Evolutionary conservation across 1,139 yeast species (phyloP).

Genomic region (Sugiyamaella xylanicola): DNA sequence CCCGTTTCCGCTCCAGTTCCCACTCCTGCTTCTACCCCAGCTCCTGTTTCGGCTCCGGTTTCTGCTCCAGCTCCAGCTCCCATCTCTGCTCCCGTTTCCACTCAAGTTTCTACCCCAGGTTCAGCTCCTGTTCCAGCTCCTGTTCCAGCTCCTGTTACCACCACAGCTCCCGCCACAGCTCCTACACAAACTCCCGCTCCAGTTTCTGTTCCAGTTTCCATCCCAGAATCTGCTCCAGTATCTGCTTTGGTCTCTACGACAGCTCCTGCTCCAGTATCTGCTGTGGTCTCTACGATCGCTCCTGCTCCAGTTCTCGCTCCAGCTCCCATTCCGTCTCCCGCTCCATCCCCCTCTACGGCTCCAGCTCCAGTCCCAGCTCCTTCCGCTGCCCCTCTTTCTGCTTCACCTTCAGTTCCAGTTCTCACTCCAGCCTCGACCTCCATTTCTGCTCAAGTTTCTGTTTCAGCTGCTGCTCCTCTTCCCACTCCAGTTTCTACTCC

Average conservation of each 20-base stretch:
- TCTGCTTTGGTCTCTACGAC: not conserved
- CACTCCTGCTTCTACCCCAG: not conserved
- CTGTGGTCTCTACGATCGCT: not conserved
- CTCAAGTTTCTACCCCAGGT: not conserved
- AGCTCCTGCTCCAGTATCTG: conserved; percentile 7
- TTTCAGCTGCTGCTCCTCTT: not conserved
- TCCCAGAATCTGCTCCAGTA: not conserved
- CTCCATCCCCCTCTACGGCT: not conserved
- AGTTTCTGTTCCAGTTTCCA: conserved; percentile 7
- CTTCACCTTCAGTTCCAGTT: conserved; percentile 2
- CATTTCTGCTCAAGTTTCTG: not conserved
- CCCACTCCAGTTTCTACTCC: not conserved
- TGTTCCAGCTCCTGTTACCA: not conserved
- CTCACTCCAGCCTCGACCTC: conserved; percentile 3
- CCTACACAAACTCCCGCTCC: not conserved
- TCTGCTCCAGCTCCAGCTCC: not conserved
- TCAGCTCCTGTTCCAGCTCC: not conserved
- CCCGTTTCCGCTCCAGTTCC: not conserved
- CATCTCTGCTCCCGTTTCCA: not conserved
- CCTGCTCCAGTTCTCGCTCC: not conserved
- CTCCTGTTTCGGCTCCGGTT: not conserved
- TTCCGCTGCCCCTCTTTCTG: not conserved
- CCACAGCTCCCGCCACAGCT: conserved; percentile 1
- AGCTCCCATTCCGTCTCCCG: not conserved
- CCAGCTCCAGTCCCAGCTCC: too few relatives aligned